These are phyloP conservation scores for Ophiostoma ips DNA, from an alignment of 2,329 filamentous ascomycete species.

Conservation along the genomic window DNA sequence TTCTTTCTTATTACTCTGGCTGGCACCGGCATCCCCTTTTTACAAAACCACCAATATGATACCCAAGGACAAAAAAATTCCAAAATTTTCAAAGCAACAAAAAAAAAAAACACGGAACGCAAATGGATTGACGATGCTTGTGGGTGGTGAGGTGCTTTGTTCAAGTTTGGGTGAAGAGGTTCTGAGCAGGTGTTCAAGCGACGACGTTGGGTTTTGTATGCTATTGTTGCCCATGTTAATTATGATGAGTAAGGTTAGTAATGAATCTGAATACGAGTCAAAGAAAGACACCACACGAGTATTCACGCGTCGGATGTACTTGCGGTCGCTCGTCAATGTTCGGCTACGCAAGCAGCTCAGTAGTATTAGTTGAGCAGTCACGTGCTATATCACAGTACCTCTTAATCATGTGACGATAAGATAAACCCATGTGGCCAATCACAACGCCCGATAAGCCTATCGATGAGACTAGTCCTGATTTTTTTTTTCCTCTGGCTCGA, in stretches of 20 bases:
- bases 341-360: too few species aligned
- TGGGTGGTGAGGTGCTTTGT: neutral
- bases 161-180: neutral
- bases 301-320: too few species aligned
- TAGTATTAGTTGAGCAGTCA: too few species aligned
- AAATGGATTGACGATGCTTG: neutral
- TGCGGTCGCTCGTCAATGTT: too few species aligned
- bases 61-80: constrained; percentile 6
- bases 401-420: neutral
- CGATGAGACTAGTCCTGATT: neutral
- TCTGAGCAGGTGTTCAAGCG: too few species aligned
- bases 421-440: neutral
- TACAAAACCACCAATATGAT: neutral
- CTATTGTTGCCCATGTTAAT: too few species aligned
- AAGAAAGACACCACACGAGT: too few species aligned
- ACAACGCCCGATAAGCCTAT: neutral
- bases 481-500: neutral
- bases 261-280: too few species aligned
- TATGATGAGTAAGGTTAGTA: too few species aligned
- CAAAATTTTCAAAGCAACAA: constrained; percentile 1
- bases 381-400: too few species aligned
- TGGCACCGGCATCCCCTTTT: neutral
- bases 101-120: neutral
- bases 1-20: neutral
- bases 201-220: too few species aligned